Conservation (phyloP, 2,329 filamentous ascomycete species). For the Claviceps purpurea region DNA sequence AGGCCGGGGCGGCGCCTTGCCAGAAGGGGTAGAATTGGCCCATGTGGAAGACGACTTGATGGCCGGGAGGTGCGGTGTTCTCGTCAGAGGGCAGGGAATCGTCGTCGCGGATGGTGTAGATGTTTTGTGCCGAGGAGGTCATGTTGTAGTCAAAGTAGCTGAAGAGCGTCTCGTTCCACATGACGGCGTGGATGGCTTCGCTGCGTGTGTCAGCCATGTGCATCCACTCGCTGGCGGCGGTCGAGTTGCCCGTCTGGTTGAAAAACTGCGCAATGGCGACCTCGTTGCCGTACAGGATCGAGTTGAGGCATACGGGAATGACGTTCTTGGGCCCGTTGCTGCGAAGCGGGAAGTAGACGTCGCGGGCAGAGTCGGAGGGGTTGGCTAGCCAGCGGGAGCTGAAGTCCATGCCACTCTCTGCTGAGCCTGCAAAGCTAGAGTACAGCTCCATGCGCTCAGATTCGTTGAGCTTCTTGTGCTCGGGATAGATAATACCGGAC, state of each 20-base stretch:
- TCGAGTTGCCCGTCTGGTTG: constrained; percentile 34
- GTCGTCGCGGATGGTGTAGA: constrained; percentile 37
- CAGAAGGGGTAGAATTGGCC: constrained; percentile 58
- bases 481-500: constrained; percentile 45
- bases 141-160: constrained; percentile 60
- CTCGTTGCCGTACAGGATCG: constrained; percentile 55
- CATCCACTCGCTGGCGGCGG: constrained; percentile 35
- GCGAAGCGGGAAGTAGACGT: constrained; percentile 52
- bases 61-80: constrained; percentile 34
- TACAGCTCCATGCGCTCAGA: constrained; percentile 41
- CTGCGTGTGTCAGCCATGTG: constrained; percentile 37
- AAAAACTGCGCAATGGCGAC: constrained; percentile 43
- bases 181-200: constrained; percentile 46
- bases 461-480: constrained; percentile 34
- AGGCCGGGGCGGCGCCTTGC: constrained; percentile 46
- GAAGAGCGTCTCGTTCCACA: constrained; percentile 51
- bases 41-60: constrained; percentile 43
- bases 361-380: constrained; percentile 42
- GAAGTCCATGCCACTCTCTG: constrained; percentile 56
- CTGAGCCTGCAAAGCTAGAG: constrained; percentile 48
- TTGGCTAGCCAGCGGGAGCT: constrained; percentile 42
- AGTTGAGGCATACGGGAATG: constrained; percentile 54
- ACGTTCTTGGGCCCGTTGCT: constrained; percentile 45
- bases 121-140: constrained; percentile 41
- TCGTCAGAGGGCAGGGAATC: constrained; percentile 20